Base-by-base conservation (phyloP, 2,329 filamentous ascomycete genomes). In the Gnomoniopsis smithogilvyi region DNA sequence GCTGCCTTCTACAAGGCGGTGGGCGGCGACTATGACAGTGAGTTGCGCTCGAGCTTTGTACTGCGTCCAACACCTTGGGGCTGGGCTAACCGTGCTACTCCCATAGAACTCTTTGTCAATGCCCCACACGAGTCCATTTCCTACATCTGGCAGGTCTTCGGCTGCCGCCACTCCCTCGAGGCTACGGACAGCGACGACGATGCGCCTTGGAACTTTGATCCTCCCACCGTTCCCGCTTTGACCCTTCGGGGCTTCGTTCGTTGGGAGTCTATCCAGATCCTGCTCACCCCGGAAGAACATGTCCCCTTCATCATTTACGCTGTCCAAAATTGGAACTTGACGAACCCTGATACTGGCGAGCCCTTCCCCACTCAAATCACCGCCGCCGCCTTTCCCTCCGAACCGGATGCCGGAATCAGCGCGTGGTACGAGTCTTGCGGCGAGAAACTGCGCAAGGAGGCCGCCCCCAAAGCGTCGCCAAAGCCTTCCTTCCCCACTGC, bases 211-310 rank as follows among this genome's bases (percentile, higher is more conserved):
- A 49, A 49, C 46, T 49, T 49, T 24, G 46, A 30, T 4, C 12
- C 46, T 6, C 95, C 94, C 0, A 86, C 83, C 0, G 83, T 97
- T 46, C 95, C 95, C 0, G 91, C 92, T 15, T 77, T 99, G 58
- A 96, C 94, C 38, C 80, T 83, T 0, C 84, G 86, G 68, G 95
- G 95, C 45, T 99, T 96, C 72, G 90, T 94, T 47, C 87, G 91
- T 71, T 99, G 94, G 94, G 89, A 96, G 76, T 92, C 91, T 0
- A 90, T 98, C 57, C 92, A 98, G 75, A 82, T 96, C 22, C 78
- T 98, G 38, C 82, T 98, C 1, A 90, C 88, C 1, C 95, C 95
- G 0, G 89, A 95, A 65, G 91, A 96, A 67, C 93, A 98, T 75
- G 89, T 92, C 1, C 85, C 86, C 0, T 94, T 92, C 67, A 73